phyloP scores from a whole-genome alignment of 495 filamentous ascomycete species.

The Cetradonia linearis region DNA sequence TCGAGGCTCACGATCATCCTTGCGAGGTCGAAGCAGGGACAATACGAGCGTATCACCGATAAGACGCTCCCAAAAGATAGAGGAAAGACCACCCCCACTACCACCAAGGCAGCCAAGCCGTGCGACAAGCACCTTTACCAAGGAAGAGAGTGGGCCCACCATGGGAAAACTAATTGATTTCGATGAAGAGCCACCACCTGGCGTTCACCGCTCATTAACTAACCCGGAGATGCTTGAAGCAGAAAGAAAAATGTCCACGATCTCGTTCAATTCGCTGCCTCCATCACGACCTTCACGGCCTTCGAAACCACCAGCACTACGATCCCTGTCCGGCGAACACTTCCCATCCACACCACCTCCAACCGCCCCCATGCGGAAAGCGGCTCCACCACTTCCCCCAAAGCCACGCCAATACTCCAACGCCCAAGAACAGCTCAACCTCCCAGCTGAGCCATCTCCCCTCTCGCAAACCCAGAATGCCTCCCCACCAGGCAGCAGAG shows the following conservation, averaged over 20 bases:
- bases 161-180: slow-evolving; percentile 57
- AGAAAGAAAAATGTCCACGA: slow-evolving; percentile 14
- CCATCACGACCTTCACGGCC: slow-evolving; percentile 49
- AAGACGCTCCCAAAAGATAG: slow-evolving; percentile 22
- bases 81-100: slow-evolving; percentile 25
- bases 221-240: slow-evolving; percentile 22
- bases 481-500: slow-evolving; percentile 30
- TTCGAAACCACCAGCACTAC: slow-evolving; percentile 55
- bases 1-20: slow-evolving; percentile 18
- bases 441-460: slow-evolving; percentile 21
- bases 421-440: slow-evolving; percentile 19
- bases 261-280: slow-evolving; percentile 27
- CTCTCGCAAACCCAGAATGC: slow-evolving; percentile 26
- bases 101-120: slow-evolving; percentile 25
- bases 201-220: slow-evolving; percentile 29
- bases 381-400: slow-evolving; percentile 35
- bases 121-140: slow-evolving; percentile 10
- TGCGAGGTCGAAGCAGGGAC: slow-evolving; percentile 24
- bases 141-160: slow-evolving; percentile 29
- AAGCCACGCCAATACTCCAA: slow-evolving; percentile 31
- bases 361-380: slow-evolving; percentile 34
- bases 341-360: slow-evolving; percentile 9
- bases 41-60: slow-evolving; percentile 17
- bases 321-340: slow-evolving; percentile 30
- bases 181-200: slow-evolving; percentile 40